Evolutionary conservation across 331 rosid species (phyloP).

Genomic region (Malus hybrid): DNA sequence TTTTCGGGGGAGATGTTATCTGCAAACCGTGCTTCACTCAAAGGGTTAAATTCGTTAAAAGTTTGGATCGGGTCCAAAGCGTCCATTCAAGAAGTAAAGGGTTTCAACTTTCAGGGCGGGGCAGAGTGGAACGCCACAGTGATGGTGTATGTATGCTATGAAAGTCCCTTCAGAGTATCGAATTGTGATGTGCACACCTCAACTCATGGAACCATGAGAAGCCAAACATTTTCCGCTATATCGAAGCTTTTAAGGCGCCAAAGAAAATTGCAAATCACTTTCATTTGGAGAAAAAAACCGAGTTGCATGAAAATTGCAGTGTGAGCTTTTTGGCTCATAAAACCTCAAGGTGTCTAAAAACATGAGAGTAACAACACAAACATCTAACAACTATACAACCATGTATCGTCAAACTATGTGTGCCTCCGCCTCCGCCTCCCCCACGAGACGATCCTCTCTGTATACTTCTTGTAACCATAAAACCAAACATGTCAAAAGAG

Average conservation of each 20-base stretch:
- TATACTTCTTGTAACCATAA: conserved; percentile 24
- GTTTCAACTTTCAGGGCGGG: too few species aligned
- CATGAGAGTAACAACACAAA: neutral
- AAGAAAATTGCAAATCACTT: conserved; percentile 4
- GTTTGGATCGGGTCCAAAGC: too few species aligned
- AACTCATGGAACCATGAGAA: neutral
- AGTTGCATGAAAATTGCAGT: conserved; percentile 18
- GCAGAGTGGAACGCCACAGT: too few species aligned
- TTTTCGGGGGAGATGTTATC: too few species aligned
- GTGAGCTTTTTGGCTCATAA: conserved; percentile 27
- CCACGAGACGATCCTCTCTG: conserved; percentile 19
- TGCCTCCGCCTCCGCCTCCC: neutral
- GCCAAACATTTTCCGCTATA: neutral
- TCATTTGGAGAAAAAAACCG: conserved; percentile 8
- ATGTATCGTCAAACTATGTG: conserved; percentile 27
- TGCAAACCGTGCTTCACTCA: too few species aligned
- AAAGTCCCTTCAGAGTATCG: neutral
- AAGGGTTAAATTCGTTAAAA: too few species aligned
- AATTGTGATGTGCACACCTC: neutral
- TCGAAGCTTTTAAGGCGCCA: neutral
- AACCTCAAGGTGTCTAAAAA: conserved; percentile 20
- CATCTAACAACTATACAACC: conserved; percentile 29
- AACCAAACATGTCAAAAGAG: conserved; percentile 21
- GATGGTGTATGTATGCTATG: neutral
- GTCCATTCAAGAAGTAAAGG: too few species aligned